phyloP scores from a whole-genome alignment of 805 yeast genomes.

The Metschnikowia corniflorae region DNA sequence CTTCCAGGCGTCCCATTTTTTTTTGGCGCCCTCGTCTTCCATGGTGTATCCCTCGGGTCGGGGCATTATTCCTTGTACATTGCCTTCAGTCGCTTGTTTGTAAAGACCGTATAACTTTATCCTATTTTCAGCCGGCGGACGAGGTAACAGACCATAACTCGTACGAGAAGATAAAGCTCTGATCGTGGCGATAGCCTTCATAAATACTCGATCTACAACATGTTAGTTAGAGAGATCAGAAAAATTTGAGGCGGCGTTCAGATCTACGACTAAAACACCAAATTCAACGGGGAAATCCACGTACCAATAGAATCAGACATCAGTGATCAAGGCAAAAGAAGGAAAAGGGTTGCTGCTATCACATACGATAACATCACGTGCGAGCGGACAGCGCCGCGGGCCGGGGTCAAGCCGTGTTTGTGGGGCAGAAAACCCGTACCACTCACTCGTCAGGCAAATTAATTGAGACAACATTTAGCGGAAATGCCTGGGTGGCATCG shows the following conservation, averaged over 20 bases:
- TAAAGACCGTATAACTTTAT: constrained; percentile 74
- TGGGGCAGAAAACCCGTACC: constrained; percentile 8
- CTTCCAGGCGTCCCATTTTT: constrained; percentile 87
- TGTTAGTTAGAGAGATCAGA: constrained; percentile 17
- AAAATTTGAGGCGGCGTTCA: background rate
- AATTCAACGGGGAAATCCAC: constrained; percentile 8
- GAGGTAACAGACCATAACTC: constrained; percentile 59
- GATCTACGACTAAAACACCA: background rate
- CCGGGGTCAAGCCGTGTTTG: background rate
- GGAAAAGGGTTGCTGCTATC: constrained; percentile 2
- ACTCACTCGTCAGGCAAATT: background rate
- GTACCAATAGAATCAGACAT: constrained; percentile 52
- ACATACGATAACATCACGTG: constrained; percentile 6
- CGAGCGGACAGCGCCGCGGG: constrained; percentile 5
- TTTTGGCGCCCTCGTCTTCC: constrained; percentile 64
- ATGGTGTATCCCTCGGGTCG: constrained; percentile 58
- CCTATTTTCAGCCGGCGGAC: constrained; percentile 72
- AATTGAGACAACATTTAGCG: no score
- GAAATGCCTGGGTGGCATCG: no score
- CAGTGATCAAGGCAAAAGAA: background rate
- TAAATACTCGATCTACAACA: constrained; percentile 65
- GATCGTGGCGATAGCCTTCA: constrained; percentile 77
- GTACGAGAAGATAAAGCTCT: constrained; percentile 65
- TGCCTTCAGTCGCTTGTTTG: constrained; percentile 88
- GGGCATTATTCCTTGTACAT: constrained; percentile 64